Base-by-base conservation (phyloP, 2,329 filamentous ascomycete genomes). In the Penicillium digitatum region DNA sequence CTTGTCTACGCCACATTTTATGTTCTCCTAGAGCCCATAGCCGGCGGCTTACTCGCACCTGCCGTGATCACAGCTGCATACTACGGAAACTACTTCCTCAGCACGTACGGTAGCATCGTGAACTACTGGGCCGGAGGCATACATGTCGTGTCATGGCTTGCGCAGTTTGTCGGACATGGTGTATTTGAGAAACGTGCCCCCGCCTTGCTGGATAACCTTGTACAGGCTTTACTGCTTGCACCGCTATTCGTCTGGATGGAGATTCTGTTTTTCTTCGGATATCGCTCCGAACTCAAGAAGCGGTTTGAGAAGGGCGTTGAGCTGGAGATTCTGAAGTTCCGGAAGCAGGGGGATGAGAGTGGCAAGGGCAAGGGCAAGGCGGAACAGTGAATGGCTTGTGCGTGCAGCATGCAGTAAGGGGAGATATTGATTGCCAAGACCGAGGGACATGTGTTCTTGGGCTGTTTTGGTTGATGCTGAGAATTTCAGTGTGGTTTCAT, bases 181-280 rank as follows among this genome's bases (percentile, higher is more conserved):
- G 84, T 82, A 48, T 97, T 90, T 65, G 94, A 97, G 75, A 85
- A 89, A 20, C 85, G 93, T 49, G 90, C 92, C 3, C 94, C 93
- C 8, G 93, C 92, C 5, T 77, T 97, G 60, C 78, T 97, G 45
- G 92, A 97, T 75, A 97, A 96, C 68, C 76, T 97, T 39, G 81
- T 95, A 45, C 94, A 97, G 75, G 92, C 94, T 27, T 74, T 97
- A 61, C 93, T 97, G 68, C 81, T 97, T 24, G 94, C 94, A 0
- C 94, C 94, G 9, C 87, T 99, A 68, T 99, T 97, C 66, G 93
- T 97, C 55, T 99, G 94, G 89, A 87, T 99, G 66, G 92, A 97
- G 77, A 76, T 95, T 24, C 81, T 99, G 26, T 99, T 99, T 79
- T 85, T 81, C 67, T 83, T 95, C 48, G 94, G 94, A 46, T 99